phyloP scores from a whole-genome alignment of 228 moss, liverwort and hornwort genomes.

The Sphagnum fallax region DNA sequence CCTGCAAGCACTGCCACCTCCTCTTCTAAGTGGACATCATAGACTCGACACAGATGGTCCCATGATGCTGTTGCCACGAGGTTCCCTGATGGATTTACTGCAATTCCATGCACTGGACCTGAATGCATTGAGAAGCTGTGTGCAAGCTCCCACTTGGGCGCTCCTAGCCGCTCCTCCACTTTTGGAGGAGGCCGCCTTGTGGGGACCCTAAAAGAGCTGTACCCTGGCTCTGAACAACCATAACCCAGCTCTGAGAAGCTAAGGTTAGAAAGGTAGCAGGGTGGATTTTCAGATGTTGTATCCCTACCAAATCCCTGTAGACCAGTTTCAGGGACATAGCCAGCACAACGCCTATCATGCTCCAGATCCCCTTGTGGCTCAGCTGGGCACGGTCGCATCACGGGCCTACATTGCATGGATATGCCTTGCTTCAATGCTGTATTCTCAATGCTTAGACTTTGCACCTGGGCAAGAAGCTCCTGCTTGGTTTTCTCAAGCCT shows the following conservation, averaged over 20 bases:
- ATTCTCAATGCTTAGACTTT: slow-evolving; percentile 70
- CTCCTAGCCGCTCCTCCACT: slow-evolving; percentile 87
- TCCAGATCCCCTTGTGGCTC: slow-evolving; percentile 71
- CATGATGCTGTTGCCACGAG: slow-evolving; percentile 99
- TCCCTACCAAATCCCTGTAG: slow-evolving; percentile 69
- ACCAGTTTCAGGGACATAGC: slow-evolving; percentile 42
- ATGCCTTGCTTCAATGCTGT: slow-evolving; percentile 70
- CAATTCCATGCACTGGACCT: slow-evolving; percentile 98
- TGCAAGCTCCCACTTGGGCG: slow-evolving; percentile 93
- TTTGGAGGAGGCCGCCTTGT: slow-evolving; percentile 67
- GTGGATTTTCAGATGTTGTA: slow-evolving; percentile 46
- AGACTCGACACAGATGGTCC: slow-evolving; percentile 96
- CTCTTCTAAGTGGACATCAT: slow-evolving; percentile 87
- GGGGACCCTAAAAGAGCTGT: slow-evolving; percentile 33
- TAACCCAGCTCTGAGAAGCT: slow-evolving; percentile 62
- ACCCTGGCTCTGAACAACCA: slow-evolving; percentile 37
- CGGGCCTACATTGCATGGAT: slow-evolving; percentile 39
- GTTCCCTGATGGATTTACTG: slow-evolving; percentile 90
- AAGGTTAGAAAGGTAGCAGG: slow-evolving; percentile 46
- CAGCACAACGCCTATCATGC: slow-evolving; percentile 41
- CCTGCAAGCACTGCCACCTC: slow-evolving; percentile 88
- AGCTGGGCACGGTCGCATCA: slow-evolving; percentile 26
- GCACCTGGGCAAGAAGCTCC: slow-evolving; percentile 74
- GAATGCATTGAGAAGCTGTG: slow-evolving; percentile 91
- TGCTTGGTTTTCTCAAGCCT: slow-evolving; percentile 75